These are phyloP conservation scores for Coemansia guatemalensis DNA, from an alignment of 192 early-diverging fungal genomes.

Conservation along the genomic window DNA sequence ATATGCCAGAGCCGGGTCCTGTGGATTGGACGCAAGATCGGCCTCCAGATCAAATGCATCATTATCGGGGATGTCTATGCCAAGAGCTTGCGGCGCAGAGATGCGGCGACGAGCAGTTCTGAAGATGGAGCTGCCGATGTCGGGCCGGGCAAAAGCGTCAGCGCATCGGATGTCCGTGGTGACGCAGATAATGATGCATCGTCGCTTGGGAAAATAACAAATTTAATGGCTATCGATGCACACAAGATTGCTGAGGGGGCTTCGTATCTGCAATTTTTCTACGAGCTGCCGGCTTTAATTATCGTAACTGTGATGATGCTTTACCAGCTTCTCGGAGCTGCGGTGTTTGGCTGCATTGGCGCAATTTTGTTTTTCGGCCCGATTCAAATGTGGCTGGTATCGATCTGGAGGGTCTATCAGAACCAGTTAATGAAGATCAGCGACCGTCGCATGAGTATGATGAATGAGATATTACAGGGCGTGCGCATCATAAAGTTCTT, in stretches of 20 bases:
- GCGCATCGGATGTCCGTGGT: slow-evolving; percentile 4
- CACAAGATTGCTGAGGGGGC: slow-evolving; percentile 61
- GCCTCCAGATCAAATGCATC: slow-evolving; percentile 64
- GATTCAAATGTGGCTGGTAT: slow-evolving; percentile 54
- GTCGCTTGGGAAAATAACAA: slow-evolving; percentile 64
- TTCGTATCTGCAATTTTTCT: slow-evolving; percentile 60
- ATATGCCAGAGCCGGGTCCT: slow-evolving; percentile 63
- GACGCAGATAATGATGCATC: slow-evolving; percentile 42
- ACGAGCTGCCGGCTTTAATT: slow-evolving; percentile 63
- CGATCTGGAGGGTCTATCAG: slow-evolving; percentile 57
- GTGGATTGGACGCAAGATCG: slow-evolving; percentile 69
- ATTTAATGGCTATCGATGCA: slow-evolving; percentile 72
- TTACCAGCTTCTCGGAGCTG: slow-evolving; percentile 73
- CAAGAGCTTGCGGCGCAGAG: slow-evolving; percentile 64
- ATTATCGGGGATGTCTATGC: slow-evolving; percentile 68
- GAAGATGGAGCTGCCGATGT: slow-evolving; percentile 1
- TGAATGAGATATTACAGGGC: slow-evolving; percentile 84
- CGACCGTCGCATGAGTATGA: slow-evolving; percentile 75
- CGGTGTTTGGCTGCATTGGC: slow-evolving; percentile 72
- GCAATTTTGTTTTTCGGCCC: slow-evolving; percentile 66
- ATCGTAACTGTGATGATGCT: slow-evolving; percentile 65
- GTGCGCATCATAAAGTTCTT: slow-evolving; percentile 94
- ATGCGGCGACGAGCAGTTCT: slow-evolving; percentile 26
- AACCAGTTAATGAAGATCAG: slow-evolving; percentile 58
- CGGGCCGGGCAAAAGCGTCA: neutral